Evolutionary conservation across 2,329 filamentous ascomycete species (phyloP).

Genomic region (Claviceps cyperi): DNA sequence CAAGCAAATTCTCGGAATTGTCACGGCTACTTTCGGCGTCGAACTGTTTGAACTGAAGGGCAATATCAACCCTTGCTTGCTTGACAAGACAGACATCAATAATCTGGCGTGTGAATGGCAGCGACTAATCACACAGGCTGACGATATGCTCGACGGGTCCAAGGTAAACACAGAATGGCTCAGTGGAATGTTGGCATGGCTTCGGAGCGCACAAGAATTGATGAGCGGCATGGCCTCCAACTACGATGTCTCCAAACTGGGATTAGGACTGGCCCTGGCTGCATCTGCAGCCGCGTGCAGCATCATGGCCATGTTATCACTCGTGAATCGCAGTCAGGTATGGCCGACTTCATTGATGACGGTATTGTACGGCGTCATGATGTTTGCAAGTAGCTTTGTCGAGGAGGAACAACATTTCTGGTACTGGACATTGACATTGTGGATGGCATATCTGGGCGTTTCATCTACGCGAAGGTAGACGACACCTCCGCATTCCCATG

Average conservation of each 20-base stretch:
- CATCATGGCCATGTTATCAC: conserved; percentile 4
- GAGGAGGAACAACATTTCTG: conserved; percentile 98
- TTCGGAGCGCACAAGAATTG: conserved; percentile 55
- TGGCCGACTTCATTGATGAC: conserved; percentile 30
- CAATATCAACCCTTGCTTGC: conserved; percentile 21
- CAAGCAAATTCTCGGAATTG: conserved; percentile 62
- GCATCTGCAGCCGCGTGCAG: conserved; percentile 16
- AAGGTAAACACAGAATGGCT: conserved; percentile 26
- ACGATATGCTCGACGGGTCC: conserved; percentile 9
- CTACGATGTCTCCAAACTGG: conserved; percentile 59
- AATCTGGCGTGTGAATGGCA: conserved; percentile 57
- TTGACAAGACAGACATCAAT: conserved; percentile 28
- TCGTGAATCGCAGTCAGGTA: conserved; percentile 18
- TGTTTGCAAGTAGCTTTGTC: conserved; percentile 96
- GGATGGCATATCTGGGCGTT: conserved; percentile 42
- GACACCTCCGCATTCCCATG: neutral
- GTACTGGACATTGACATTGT: conserved; percentile 76
- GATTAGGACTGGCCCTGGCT: conserved; percentile 27
- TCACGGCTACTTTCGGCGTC: conserved; percentile 54
- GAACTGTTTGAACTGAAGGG: conserved; percentile 25
- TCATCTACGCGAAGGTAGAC: conserved; percentile 28
- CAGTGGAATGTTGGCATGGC: conserved; percentile 41
- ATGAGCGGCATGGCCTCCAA: conserved; percentile 89
- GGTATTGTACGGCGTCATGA: conserved; percentile 61
- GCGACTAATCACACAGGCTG: conserved; percentile 15